Evolutionary conservation across 768 basidiomycete species (phyloP).

Genomic region (Tricholoma flavovirens): DNA sequence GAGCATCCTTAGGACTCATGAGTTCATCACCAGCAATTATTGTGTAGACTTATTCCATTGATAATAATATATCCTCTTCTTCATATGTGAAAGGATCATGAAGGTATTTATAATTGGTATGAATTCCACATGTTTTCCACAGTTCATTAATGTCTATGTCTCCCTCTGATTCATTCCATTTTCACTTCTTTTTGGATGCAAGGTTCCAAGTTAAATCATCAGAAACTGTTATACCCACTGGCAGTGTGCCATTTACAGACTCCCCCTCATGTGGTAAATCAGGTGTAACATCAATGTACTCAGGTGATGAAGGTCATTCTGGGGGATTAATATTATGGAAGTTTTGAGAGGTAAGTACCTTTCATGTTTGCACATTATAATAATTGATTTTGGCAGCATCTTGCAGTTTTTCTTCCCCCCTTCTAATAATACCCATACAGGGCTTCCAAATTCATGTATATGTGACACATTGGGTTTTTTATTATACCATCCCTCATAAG

Average conservation of each 20-base stretch:
- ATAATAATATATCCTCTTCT: too few species aligned
- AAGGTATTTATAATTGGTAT: too few species aligned
- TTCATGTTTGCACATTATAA: not conserved
- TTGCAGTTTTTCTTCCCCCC: constrained; percentile 1
- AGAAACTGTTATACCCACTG: not conserved
- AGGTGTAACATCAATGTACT: not conserved
- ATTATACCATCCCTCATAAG: constrained; percentile 13
- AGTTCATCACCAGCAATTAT: too few species aligned
- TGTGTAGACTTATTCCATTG: too few species aligned
- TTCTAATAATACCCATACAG: constrained; percentile 12
- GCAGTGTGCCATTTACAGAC: not conserved
- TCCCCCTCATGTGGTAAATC: not conserved
- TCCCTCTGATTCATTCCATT: too few species aligned
- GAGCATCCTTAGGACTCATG: too few species aligned
- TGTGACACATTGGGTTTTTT: constrained; percentile 19
- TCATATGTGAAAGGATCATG: too few species aligned
- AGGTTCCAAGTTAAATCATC: too few species aligned
- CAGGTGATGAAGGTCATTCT: not conserved
- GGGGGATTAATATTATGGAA: not conserved
- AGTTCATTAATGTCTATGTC: too few species aligned
- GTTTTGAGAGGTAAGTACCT: constrained; percentile 1
- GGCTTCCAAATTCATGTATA: constrained; percentile 10
- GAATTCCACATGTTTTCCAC: too few species aligned
- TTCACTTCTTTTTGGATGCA: too few species aligned
- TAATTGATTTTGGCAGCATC: constrained; percentile 4